phyloP scores from a whole-genome alignment of 2,329 filamentous ascomycete species.

The Monilinia vaccinii-corymbosi region DNA sequence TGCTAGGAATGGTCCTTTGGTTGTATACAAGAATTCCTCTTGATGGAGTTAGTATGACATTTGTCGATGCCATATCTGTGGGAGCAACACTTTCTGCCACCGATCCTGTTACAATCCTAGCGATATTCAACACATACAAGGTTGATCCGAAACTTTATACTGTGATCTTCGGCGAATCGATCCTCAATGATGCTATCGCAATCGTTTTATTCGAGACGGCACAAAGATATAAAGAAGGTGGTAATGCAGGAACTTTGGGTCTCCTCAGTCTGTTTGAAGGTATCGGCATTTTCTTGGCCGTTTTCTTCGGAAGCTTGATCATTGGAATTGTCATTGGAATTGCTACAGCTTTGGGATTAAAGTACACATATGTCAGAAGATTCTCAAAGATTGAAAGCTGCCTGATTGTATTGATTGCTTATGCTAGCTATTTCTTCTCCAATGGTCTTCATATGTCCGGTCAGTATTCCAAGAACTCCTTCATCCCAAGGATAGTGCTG shows the following conservation, averaged over 20 bases:
- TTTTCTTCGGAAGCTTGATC: constrained; percentile 89
- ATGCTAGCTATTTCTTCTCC: constrained; percentile 95
- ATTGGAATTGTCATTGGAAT: constrained; percentile 86
- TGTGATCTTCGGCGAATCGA: constrained; percentile 96
- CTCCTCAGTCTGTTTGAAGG: constrained; percentile 81
- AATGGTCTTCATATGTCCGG: constrained; percentile 94
- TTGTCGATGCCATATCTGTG: constrained; percentile 93
- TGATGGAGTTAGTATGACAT: constrained; percentile 76
- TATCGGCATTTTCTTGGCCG: constrained; percentile 86
- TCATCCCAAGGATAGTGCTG: constrained; percentile 1
- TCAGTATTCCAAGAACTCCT: constrained; percentile 37
- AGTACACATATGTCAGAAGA: constrained; percentile 87
- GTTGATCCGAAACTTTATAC: constrained; percentile 98
- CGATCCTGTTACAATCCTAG: constrained; percentile 93
- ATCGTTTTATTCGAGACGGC: constrained; percentile 98
- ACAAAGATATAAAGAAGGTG: constrained; percentile 77
- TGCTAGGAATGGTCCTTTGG: constrained; percentile 81
- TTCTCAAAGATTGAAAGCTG: constrained; percentile 97
- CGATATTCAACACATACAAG: constrained; percentile 99
- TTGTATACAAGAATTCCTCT: constrained; percentile 82
- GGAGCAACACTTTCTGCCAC: constrained; percentile 94
- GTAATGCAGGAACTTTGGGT: constrained; percentile 59
- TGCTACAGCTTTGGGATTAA: constrained; percentile 75
- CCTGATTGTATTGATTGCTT: constrained; percentile 85
- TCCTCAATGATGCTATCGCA: constrained; percentile 94